A percentile compares a stretch with the other conserved stretches of the same genome.
phyloP scores from a whole-genome alignment of 805 yeast species.

The Blastobotrys attinorum region DNA sequence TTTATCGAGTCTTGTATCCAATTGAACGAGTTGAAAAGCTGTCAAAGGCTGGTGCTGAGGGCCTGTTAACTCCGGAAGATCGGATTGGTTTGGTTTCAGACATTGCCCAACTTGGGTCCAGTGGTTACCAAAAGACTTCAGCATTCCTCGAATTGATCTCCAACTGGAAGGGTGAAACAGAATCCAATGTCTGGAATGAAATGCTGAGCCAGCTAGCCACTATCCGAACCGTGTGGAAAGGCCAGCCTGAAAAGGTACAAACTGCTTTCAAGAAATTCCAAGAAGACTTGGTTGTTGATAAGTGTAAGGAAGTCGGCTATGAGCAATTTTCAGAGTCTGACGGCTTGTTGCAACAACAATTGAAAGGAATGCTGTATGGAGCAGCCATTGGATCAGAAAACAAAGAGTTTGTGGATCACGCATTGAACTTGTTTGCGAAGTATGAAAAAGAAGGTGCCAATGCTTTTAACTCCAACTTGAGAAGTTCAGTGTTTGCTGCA shows the following conservation, averaged over 20 bases:
- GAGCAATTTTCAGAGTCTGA: constrained; percentile 44
- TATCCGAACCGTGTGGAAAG: constrained; percentile 40
- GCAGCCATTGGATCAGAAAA: constrained; percentile 28
- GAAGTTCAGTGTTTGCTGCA: constrained; percentile 55
- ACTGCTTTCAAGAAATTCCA: constrained; percentile 39
- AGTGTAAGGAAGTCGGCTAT: constrained; percentile 57
- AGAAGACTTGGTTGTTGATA: constrained; percentile 47
- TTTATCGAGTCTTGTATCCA: constrained; percentile 51
- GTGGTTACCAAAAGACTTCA: constrained; percentile 43
- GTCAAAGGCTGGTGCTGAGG: constrained; percentile 44
- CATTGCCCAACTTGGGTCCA: constrained; percentile 45
- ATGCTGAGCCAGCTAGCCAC: constrained; percentile 36
- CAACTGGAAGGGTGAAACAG: constrained; percentile 42
- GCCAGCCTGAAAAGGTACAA: constrained; percentile 36
- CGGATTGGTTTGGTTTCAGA: constrained; percentile 60
- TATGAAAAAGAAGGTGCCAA: constrained; percentile 55
- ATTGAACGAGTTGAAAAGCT: constrained; percentile 44
- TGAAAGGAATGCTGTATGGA: constrained; percentile 51
- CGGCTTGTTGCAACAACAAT: constrained; percentile 47
- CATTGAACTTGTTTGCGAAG: constrained; percentile 39
- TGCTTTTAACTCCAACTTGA: constrained; percentile 68
- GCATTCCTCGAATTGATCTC: constrained; percentile 43
- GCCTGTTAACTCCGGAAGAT: constrained; percentile 49
- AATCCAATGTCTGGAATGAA: constrained; percentile 47
- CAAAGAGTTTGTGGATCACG: constrained; percentile 27